Base-by-base conservation (phyloP, 2,329 filamentous ascomycete species). In the Aspergillus oerlinghausenensis region DNA sequence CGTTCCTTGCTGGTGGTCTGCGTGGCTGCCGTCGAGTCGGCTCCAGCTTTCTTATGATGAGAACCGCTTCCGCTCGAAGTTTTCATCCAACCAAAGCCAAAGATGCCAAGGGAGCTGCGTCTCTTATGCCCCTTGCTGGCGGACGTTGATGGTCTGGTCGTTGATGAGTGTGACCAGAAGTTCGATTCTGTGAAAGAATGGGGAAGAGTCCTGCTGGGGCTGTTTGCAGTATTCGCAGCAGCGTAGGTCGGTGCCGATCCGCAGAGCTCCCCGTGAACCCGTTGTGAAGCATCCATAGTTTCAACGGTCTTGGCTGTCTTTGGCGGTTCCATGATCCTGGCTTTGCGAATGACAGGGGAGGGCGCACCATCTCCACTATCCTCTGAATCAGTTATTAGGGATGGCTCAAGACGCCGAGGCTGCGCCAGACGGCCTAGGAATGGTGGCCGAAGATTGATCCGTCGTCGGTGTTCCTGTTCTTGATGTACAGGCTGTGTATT, bases 1-100 rank as follows among this genome's bases (percentile, higher is more conserved):
- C 59, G 63, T 1, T 60, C 51, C 29, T 65, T 64, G 23, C 58
- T 59, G 21, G 11, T 14, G 17, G 21, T 25, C 23, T 47, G 43
- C 11, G 11, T 11, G 14, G 21, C 55, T 38, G 3, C 47, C 4
- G 51, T 55, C 10, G 51, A 59, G 45, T 54, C 63, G 11, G 54
- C 49, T 10, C 62, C 63, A 2, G 64, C 55, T 48, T 61, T 65
- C 50, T 63, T 67, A 49, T 49, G 52, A 11, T 54, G 58, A 8
- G 63, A 65, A 19, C 64, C 65, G 42, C 69, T 65, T 1, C 64
- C 62, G 43, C 63, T 60, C 38, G 65, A 62, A 2, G 69, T 64
- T 59, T 75, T 76, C 64, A 76, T 72, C 74, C 74, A 76, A n/a
- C 71, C 67, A 42, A 75, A 69, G 28, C 71, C 67, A 42, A 75